A percentile compares a stretch with the other conserved stretches of the same genome.
Conservation (phyloP, 768 basidiomycete species). For the Mycena galopus region DNA sequence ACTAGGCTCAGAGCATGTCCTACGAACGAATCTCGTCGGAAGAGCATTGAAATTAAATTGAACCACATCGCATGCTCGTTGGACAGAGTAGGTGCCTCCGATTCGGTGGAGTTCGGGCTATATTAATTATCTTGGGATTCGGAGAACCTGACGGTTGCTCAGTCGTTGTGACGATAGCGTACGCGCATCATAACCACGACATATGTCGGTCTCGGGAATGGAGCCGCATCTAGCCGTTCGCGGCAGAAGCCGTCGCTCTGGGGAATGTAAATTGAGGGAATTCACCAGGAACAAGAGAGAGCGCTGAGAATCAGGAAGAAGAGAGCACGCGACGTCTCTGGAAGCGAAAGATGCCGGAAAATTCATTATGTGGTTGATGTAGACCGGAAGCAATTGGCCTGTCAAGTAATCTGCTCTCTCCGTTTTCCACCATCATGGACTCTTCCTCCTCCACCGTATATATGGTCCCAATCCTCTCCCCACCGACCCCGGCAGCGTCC, state of each 20-base stretch:
- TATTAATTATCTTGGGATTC: not conserved
- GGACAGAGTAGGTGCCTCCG: too few relatives aligned
- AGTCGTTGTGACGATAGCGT: not conserved
- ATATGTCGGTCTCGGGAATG: not conserved
- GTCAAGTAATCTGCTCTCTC: not conserved
- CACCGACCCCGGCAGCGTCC: slow-evolving; percentile 74
- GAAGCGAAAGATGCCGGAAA: not conserved
- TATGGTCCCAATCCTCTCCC: slow-evolving; percentile 65
- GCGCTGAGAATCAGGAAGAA: too few relatives aligned
- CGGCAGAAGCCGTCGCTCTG: too few relatives aligned
- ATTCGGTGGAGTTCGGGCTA: too few relatives aligned
- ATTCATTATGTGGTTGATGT: not conserved
- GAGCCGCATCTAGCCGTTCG: not conserved
- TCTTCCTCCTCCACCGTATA: slow-evolving; percentile 52
- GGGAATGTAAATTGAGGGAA: not conserved
- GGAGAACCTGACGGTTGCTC: not conserved
- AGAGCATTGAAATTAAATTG: too few relatives aligned
- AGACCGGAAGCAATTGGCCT: not conserved
- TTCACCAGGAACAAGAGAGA: too few relatives aligned
- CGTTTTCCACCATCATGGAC: slow-evolving; percentile 22
- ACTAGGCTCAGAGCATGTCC: too few relatives aligned
- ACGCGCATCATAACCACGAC: not conserved
- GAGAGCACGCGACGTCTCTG: not conserved
- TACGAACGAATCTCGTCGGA: too few relatives aligned
- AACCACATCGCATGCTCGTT: too few relatives aligned